Conservation (phyloP, 306 rosid genomes). For the Trifolium fragiferum region DNA sequence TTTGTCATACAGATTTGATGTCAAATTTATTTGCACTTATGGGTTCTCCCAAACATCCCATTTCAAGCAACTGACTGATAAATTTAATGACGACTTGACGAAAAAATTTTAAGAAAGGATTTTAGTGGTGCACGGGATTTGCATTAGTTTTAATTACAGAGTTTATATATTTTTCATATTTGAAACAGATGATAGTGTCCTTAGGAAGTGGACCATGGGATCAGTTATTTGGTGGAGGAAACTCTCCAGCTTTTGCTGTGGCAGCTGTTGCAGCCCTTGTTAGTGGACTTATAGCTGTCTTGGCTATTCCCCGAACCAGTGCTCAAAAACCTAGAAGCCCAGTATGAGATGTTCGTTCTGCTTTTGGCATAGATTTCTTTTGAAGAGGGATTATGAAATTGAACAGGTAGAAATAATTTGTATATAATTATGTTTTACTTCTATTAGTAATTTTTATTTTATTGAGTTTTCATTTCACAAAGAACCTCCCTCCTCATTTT, state of each 20-base stretch:
- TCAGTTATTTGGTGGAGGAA: slow-evolving; percentile 99
- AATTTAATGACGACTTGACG: slow-evolving; percentile 26
- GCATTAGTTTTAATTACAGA: slow-evolving; percentile 29
- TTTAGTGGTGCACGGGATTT: slow-evolving; percentile 16
- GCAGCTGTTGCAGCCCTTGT: slow-evolving; percentile 85
- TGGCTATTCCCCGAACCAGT: slow-evolving; percentile 80
- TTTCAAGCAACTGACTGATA: slow-evolving; percentile 24
- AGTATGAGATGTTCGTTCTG: slow-evolving; percentile 71
- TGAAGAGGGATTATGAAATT: slow-evolving; percentile 43
- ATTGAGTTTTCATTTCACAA: slow-evolving; percentile 42
- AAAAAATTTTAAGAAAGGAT: slow-evolving; percentile 12
- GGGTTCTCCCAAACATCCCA: slow-evolving; percentile 29
- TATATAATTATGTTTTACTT: slow-evolving; percentile 42
- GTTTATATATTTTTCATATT: slow-evolving; percentile 44
- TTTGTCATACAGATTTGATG: slow-evolving; percentile 16
- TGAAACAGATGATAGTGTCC: slow-evolving; percentile 84
- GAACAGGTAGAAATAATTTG: slow-evolving; percentile 50
- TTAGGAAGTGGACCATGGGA: slow-evolving; percentile 99
- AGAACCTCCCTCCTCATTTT: neutral
- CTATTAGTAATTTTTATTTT: slow-evolving; percentile 28
- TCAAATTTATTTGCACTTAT: slow-evolving; percentile 29
- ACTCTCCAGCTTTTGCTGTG: slow-evolving; percentile 90
- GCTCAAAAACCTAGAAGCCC: slow-evolving; percentile 65
- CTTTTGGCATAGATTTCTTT: slow-evolving; percentile 41
- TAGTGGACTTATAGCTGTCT: slow-evolving; percentile 80